Evolutionary conservation across 1,139 yeast genomes (phyloP), one percentile per base, ranked within the genome.

Genomic region (Pichia terricola): DNA sequence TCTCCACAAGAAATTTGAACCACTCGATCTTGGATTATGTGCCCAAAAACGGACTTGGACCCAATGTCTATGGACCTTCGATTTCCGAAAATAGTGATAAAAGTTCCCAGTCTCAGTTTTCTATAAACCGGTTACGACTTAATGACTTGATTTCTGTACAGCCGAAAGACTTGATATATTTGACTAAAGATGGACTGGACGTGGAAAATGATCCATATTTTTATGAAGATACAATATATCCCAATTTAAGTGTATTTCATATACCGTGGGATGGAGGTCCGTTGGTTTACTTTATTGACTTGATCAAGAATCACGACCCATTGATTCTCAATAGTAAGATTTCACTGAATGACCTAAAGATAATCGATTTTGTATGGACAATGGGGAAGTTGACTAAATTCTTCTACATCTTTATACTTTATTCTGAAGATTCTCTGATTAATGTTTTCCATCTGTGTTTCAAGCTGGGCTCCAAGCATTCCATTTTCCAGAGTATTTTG

Each of bases 331-430:
- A 40, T 5, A 37, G 27, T 25, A 33, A 32, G 6, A 31, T 43
- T 2, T 31, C 32, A n/a, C 28, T 49, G n/a, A 39, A 37, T 25
- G 41, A 45, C 28, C 47, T 39, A 10, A 26, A 28, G 11, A 34
- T 50, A 25, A 32, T 50, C 25, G 49, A 52, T 38, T 52, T 52
- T 41, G 46, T 50, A 9, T 52, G 55, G 55, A 48, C 54, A 5
- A 32, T 50, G 30, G 38, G 47, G 4, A 38, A 37, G 10, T 34
- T 40, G 4, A 46, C 54, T 6, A 45, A 44, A 30, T 46, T 41
- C 22, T 50, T 43, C 30, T 52, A 45, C 28, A 46, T 47, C 9
- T 43, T 52, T 33, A 41, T 45, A 8, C 28, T 50, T 7, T 50
- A 26, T 36, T 45, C 55, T 1, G 51, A 48, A 28, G 42, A 45